These are phyloP conservation scores for Neurospora tetrasperma DNA, from an alignment of 495 filamentous ascomycete species.

Conservation along the genomic window DNA sequence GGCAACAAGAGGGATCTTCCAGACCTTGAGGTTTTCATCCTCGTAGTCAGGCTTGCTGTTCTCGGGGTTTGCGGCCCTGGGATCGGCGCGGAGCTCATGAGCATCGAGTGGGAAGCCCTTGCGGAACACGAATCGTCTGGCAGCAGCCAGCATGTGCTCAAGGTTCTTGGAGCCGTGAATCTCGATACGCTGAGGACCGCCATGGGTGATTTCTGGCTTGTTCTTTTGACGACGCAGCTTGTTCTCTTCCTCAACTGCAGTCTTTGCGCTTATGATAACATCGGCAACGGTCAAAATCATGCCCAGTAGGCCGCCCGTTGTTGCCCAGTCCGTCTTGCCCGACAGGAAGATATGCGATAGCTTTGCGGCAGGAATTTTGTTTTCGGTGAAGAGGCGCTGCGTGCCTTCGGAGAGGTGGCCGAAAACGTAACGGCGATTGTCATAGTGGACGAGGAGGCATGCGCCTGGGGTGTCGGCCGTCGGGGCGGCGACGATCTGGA, in stretches of 20 bases:
- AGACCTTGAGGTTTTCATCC: slow-evolving; percentile 69
- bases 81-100: slow-evolving; percentile 50
- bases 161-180: slow-evolving; percentile 73
- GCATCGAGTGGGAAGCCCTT: slow-evolving; percentile 61
- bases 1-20: slow-evolving; percentile 57
- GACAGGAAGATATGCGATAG: slow-evolving; percentile 71
- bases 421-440: slow-evolving; percentile 75
- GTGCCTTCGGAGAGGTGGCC: slow-evolving; percentile 76
- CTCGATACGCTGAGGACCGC: slow-evolving; percentile 31
- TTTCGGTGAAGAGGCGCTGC: slow-evolving; percentile 64
- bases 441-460: slow-evolving; percentile 62
- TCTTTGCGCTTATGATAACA: slow-evolving; percentile 25
- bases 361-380: slow-evolving; percentile 47
- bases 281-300: slow-evolving; percentile 77
- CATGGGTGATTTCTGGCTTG: slow-evolving; percentile 7
- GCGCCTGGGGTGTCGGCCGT: slow-evolving; percentile 85
- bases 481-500: slow-evolving; percentile 71
- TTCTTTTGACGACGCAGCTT: slow-evolving; percentile 22
- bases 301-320: slow-evolving; percentile 71
- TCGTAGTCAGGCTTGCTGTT: slow-evolving; percentile 50
- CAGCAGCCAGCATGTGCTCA: slow-evolving; percentile 65
- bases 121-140: slow-evolving; percentile 81
- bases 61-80: slow-evolving; percentile 4
- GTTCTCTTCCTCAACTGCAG: slow-evolving; percentile 12
- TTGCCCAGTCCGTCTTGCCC: slow-evolving; percentile 63